Evolutionary conservation across 75 land plant species (phyloP), one percentile per base, ranked within the genome.

Genomic region (Selaginella tamariscina): DNA sequence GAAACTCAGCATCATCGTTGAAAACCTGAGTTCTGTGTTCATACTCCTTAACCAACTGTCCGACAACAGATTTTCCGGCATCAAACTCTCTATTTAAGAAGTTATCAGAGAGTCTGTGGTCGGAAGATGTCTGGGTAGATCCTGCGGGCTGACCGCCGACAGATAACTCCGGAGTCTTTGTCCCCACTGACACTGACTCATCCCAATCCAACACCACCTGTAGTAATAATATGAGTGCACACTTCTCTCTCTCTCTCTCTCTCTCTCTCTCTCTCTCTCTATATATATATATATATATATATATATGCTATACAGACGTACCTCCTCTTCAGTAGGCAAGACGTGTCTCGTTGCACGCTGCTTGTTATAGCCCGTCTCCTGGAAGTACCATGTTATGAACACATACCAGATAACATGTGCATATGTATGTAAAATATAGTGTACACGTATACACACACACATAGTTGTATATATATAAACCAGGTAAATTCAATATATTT

Each of bases 201-300:
- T 90, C 99, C 70, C 87, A 87, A 60, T 85, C 91, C 71, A 79
- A 80, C 28, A n/a, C n/a, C n/a, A n/a, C n/a, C n/a, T n/a, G n/a
- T n/a, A n/a, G n/a, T n/a, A n/a, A n/a, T n/a, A n/a, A n/a, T n/a
- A n/a, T n/a, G n/a, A n/a, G n/a, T n/a, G n/a, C n/a, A n/a, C n/a
- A n/a, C n/a, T n/a, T n/a, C n/a, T n/a, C n/a, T n/a, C n/a, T n/a
- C n/a, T n/a, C n/a, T n/a, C n/a, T n/a, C n/a, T n/a, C n/a, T n/a
- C n/a, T n/a, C n/a, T n/a, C n/a, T n/a, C n/a, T n/a, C n/a, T n/a
- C n/a, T n/a, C n/a, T n/a, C n/a, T n/a, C n/a, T n/a, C n/a, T n/a
- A n/a, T n/a, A n/a, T n/a, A n/a, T n/a, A n/a, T n/a, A n/a, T n/a
- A n/a, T n/a, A n/a, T n/a, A n/a, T n/a, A n/a, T n/a, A n/a, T n/a